Percentiles rank a stretch among this genome's conserved stretches.
These are phyloP conservation scores for Knufia petricola DNA, from an alignment of 2,329 filamentous ascomycete genomes.

Conservation along the genomic window DNA sequence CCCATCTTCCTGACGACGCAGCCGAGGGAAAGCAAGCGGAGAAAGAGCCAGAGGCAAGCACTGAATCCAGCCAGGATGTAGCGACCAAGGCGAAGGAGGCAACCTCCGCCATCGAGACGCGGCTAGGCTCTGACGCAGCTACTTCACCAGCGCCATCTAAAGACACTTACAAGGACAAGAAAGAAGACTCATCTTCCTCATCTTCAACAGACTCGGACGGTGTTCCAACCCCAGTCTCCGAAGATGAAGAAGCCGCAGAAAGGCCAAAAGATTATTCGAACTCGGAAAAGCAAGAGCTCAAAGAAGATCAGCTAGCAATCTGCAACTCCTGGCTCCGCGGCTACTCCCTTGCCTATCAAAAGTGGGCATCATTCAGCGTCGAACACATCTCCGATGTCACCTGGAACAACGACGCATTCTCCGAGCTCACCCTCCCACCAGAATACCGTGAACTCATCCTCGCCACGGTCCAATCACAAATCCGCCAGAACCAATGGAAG, in stretches of 20 bases:
- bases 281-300: slow-evolving; percentile 5
- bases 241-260: neutral
- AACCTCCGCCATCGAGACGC: neutral
- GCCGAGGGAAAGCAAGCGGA: neutral
- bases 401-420: slow-evolving; percentile 26
- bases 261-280: neutral
- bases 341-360: slow-evolving; percentile 7
- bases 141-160: neutral
- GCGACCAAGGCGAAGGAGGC: neutral
- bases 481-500: slow-evolving; percentile 12
- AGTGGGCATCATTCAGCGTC: slow-evolving; percentile 19
- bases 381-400: slow-evolving; percentile 23
- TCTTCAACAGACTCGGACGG: slow-evolving; percentile 6
- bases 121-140: neutral
- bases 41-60: neutral
- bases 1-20: neutral
- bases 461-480: slow-evolving; percentile 24
- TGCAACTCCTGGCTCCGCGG: slow-evolving; percentile 9
- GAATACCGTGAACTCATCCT: slow-evolving; percentile 25
- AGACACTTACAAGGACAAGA: neutral
- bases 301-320: slow-evolving; percentile 8
- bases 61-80: neutral
- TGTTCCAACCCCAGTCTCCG: neutral
- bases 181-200: neutral
- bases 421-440: slow-evolving; percentile 24